Percentiles rank a stretch among this genome's conserved stretches.
Conservation (phyloP, 192 early-diverging fungal species). For the Coemansia sp. region DNA sequence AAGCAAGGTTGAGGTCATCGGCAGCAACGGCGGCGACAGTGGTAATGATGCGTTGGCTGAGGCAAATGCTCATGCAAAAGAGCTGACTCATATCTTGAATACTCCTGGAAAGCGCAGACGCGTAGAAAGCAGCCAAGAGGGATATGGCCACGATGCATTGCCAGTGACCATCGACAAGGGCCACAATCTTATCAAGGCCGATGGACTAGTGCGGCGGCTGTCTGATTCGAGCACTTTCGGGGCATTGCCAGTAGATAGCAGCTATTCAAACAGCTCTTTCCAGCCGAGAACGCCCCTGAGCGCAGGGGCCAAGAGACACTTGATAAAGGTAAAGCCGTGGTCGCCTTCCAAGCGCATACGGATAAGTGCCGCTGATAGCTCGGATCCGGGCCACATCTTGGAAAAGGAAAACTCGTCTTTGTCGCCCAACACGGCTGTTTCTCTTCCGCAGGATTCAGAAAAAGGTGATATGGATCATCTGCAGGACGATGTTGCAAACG, state of each 20-base stretch:
- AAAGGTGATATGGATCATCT: background rate
- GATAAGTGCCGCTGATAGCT: conserved; percentile 24
- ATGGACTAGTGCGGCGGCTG: background rate
- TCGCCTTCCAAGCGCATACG: conserved; percentile 45
- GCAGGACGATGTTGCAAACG: background rate
- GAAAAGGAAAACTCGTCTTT: background rate
- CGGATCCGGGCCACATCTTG: background rate
- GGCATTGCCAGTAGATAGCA: background rate
- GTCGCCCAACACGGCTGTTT: background rate
- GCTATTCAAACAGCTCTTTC: conserved; percentile 5
- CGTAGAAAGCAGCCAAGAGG: conserved; percentile 11
- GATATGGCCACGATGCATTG: conserved; percentile 22
- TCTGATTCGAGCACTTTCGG: background rate
- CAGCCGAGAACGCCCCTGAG: background rate
- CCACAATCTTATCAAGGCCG: background rate
- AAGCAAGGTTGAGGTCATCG: background rate
- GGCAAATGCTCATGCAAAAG: background rate
- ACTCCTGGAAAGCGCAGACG: conserved; percentile 48
- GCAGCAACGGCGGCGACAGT: background rate
- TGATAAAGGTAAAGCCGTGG: conserved; percentile 10
- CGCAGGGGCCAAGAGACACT: background rate
- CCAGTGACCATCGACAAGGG: conserved; percentile 25
- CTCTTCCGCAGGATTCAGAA: background rate
- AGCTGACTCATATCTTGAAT: background rate
- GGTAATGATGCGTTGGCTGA: background rate